Evolutionary conservation across 495 filamentous ascomycete genomes (phyloP), one percentile per base, ranked within the genome.

Genomic region (Aspergillus taichungensis): DNA sequence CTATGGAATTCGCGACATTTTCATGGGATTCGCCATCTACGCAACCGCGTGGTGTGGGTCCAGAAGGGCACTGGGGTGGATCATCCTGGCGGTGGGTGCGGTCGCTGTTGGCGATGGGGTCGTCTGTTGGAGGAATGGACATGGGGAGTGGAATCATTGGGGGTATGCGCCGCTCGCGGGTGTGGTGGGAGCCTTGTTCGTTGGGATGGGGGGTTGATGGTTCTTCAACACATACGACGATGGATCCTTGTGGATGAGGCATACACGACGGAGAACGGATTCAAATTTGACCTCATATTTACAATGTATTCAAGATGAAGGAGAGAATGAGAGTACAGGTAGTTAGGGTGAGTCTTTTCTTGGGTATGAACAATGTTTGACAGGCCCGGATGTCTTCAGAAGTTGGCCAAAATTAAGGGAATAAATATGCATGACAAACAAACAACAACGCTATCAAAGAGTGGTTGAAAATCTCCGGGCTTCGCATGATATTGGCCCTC

Each of bases 141-240:
- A 59, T 27, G 75, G 73, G 13, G 53, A 77, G 49, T 72, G 70
- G 75, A 68, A 64, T 54, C 77, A 79, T 52, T 80, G 74, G 73
- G 65, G 69, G 6, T 78, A 78, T 62, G 73, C 71, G 13, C 71
- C 70, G 10, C 40, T 71, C 39, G 41, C 73, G 24, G 48, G 55
- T 10, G 46, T 53, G 9, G 50, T 70, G 35, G 72, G 69, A 28
- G 52, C 42, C 37, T 30, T 63, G 54, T 46, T 66, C 44, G 18
- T 63, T 42, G 60, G 54, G 12, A 13, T 53, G 5, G 52, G 59
- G 40, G 54, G 60, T 49, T 11, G 51, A 7, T 11, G 18, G 18
- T 24, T 24, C 18, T 24, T 29, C 27, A 27, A 14, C 9, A 6
- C 4, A 30, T 37, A 9, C 18, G 1, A 24, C 18, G 18, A 24